phyloP scores from a whole-genome alignment of 805 yeast genomes.

The Wickerhamomyces ciferrii region DNA sequence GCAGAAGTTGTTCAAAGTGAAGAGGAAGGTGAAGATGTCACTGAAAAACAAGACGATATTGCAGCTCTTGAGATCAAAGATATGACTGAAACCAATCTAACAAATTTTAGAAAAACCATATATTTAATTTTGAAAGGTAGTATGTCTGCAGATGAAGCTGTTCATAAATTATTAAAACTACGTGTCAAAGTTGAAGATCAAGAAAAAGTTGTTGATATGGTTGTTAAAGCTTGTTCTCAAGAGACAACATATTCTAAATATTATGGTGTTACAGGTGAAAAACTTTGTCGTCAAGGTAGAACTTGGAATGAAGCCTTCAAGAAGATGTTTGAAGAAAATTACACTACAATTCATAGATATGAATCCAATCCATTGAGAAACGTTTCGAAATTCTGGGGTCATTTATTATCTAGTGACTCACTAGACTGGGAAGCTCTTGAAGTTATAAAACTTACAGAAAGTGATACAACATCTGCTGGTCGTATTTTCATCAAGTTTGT shows the following conservation, averaged over 20 bases:
- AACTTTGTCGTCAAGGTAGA: conserved; percentile 43
- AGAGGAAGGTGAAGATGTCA: conserved; percentile 13
- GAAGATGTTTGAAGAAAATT: conserved; percentile 48
- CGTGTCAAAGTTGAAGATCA: conserved; percentile 37
- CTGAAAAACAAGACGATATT: conserved; percentile 13
- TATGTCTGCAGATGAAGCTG: conserved; percentile 88
- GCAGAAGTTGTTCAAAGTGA: conserved; percentile 13
- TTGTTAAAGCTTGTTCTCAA: conserved; percentile 77
- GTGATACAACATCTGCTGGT: conserved; percentile 69
- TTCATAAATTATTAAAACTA: conserved; percentile 70
- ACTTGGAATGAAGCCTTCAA: conserved; percentile 57
- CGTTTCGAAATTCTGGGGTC: conserved; percentile 84
- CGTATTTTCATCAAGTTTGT: conserved; percentile 79
- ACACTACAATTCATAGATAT: conserved; percentile 53
- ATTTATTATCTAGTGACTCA: conserved; percentile 64
- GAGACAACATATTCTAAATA: conserved; percentile 83
- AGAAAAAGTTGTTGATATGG: conserved; percentile 58
- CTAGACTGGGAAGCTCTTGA: conserved; percentile 60
- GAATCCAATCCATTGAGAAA: conserved; percentile 75
- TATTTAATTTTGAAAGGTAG: conserved; percentile 85
- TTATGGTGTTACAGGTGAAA: conserved; percentile 73
- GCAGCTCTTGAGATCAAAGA: conserved; percentile 38
- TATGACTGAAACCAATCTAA: conserved; percentile 58
- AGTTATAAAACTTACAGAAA: conserved; percentile 56
- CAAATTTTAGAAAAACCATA: conserved; percentile 67